phyloP scores from a whole-genome alignment of 2,329 filamentous ascomycete genomes.

The Fonsecaea pedrosoi region DNA sequence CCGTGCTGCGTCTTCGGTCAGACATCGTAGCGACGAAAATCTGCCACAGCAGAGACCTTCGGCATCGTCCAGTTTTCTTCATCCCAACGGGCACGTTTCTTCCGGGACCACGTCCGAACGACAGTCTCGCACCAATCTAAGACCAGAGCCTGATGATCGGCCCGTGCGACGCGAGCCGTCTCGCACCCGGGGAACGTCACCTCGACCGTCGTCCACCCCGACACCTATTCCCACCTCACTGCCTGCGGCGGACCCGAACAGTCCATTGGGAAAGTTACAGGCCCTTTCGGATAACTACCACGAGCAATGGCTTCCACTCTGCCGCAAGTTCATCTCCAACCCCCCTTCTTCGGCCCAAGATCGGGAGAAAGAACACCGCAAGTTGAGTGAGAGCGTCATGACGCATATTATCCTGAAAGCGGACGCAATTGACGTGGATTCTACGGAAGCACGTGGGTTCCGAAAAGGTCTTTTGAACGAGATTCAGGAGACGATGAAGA shows the following conservation, averaged over 20 bases:
- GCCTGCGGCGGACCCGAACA: constrained; percentile 46
- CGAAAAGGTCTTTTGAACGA: constrained; percentile 52
- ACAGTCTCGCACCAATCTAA: constrained; percentile 29
- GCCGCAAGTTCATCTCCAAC: constrained; percentile 47
- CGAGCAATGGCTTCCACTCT: constrained; percentile 48
- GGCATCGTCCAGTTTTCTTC: constrained; percentile 24
- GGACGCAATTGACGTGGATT: constrained; percentile 75
- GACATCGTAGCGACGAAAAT: constrained; percentile 34
- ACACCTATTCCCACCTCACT: constrained; percentile 25
- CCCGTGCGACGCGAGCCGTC: constrained; percentile 33
- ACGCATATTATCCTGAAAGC: constrained; percentile 59
- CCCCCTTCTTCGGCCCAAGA: constrained; percentile 50
- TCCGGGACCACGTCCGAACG: constrained; percentile 26
- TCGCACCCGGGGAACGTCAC: constrained; percentile 27
- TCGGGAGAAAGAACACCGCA: constrained; percentile 53
- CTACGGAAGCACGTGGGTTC: constrained; percentile 62
- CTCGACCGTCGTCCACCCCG: constrained; percentile 25
- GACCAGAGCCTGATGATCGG: constrained; percentile 32
- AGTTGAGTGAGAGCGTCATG: constrained; percentile 53
- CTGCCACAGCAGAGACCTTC: constrained; percentile 23
- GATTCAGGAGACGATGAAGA: constrained; percentile 48
- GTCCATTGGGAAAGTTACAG: constrained; percentile 49
- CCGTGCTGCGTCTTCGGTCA: constrained; percentile 34
- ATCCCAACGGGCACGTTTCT: constrained; percentile 33
- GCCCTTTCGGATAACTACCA: constrained; percentile 48